Evolutionary conservation across 1,284 basidiomycete species (phyloP).

Genomic region (Acaromyces ingoldii): DNA sequence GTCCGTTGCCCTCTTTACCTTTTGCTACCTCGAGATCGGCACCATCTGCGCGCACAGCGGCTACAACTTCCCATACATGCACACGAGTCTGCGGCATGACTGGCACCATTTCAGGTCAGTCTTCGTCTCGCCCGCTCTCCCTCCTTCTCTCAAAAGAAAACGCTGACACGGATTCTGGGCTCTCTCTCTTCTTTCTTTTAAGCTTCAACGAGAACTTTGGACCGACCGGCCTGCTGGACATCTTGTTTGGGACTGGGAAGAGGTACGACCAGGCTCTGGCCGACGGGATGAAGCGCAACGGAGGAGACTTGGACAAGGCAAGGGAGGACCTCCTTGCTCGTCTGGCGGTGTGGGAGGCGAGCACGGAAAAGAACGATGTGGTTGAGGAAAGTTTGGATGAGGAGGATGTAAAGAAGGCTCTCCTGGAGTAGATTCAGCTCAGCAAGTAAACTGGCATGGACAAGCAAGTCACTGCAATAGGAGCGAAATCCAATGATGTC

Average conservation of each 20-base stretch:
- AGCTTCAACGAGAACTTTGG: slow-evolving; percentile 10
- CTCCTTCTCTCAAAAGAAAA: too few species aligned
- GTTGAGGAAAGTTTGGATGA: too few species aligned
- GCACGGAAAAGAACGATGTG: too few species aligned
- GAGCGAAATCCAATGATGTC: too few species aligned
- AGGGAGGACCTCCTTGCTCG: background rate
- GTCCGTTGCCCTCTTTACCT: slow-evolving; percentile 12
- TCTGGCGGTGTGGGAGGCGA: background rate
- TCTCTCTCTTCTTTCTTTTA: background rate
- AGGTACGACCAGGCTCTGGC: background rate
- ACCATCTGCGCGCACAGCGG: slow-evolving; percentile 15
- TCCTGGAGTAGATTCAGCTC: too few species aligned
- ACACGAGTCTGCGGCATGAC: slow-evolving; percentile 12
- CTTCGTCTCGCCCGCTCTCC: too few species aligned
- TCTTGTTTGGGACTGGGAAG: slow-evolving; percentile 1
- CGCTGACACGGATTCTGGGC: background rate
- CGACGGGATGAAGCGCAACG: background rate
- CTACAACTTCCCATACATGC: slow-evolving; percentile 15
- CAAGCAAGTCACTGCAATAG: too few species aligned
- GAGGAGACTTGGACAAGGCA: background rate
- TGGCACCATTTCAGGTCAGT: slow-evolving; percentile 15
- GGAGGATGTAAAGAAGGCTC: too few species aligned
- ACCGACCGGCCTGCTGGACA: slow-evolving; percentile 6
- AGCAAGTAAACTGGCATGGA: too few species aligned
- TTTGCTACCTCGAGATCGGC: slow-evolving; percentile 9